These are phyloP conservation scores for Eucalyptus victrix DNA, from an alignment of 345 rosid genomes.

Conservation along the genomic window DNA sequence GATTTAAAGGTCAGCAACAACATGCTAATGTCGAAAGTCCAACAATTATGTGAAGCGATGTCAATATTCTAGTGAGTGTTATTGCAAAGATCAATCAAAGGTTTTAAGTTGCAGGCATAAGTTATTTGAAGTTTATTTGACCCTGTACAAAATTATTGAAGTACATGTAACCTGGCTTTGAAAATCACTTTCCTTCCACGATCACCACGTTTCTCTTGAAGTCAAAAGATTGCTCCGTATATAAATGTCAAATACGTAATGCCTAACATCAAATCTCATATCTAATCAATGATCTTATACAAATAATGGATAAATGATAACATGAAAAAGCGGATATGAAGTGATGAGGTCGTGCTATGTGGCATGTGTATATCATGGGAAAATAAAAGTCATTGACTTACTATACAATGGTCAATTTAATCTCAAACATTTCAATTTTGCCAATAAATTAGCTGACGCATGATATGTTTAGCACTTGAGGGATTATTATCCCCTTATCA, in stretches of 20 bases:
- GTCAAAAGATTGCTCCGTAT: neutral
- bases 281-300: neutral
- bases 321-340: neutral
- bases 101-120: neutral
- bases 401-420: neutral
- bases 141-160: neutral
- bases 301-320: neutral
- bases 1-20: neutral
- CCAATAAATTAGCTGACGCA: fast-evolving
- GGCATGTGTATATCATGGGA: neutral
- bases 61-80: neutral
- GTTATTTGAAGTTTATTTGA: neutral
- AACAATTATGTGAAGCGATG: neutral
- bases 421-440: fast-evolving
- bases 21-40: neutral
- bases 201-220: neutral
- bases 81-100: neutral
- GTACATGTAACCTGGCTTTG: neutral
- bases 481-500: neutral
- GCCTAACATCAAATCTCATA: neutral
- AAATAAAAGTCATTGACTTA: neutral
- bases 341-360: neutral
- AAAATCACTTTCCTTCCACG: neutral
- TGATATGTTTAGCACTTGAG: neutral
- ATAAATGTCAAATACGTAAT: neutral